Evolutionary conservation across 164 flowering plant genomes (phyloP).

Genomic region (Akebia trifoliata): DNA sequence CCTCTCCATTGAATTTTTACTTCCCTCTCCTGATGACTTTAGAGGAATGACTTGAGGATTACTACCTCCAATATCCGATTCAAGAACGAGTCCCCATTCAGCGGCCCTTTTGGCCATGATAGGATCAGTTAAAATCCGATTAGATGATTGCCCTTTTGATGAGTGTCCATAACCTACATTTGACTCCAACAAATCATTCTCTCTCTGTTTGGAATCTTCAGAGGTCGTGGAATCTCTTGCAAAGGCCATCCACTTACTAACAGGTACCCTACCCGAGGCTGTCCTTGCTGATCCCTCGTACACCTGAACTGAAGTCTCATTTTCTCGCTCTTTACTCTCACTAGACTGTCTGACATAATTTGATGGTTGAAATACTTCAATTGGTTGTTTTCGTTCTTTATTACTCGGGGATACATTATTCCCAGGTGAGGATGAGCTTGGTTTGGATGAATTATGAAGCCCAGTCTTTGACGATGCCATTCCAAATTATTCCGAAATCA

Average conservation of each 20-base stretch:
- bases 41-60: constrained; percentile 17
- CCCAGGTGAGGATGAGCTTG: constrained; percentile 11
- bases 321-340: constrained; percentile 10
- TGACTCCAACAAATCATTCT: not conserved
- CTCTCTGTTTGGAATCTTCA: not conserved
- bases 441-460: constrained; percentile 5
- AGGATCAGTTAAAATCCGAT: constrained; percentile 19
- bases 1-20: constrained; percentile 26
- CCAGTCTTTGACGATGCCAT: constrained; percentile 6
- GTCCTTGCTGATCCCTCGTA: constrained; percentile 7
- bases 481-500: not conserved
- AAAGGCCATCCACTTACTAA: constrained; percentile 38
- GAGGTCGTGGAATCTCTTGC: constrained; percentile 2
- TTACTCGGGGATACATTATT: not conserved
- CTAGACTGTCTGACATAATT: not conserved
- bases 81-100: constrained; percentile 33
- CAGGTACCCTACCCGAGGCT: constrained; percentile 17
- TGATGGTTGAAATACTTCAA: constrained; percentile 17
- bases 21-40: constrained; percentile 22
- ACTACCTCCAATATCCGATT: constrained; percentile 23
- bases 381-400: constrained; percentile 4
- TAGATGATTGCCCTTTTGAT: constrained; percentile 11
- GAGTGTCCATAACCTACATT: not conserved
- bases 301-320: not conserved
- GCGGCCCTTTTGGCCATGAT: constrained; percentile 31